Evolutionary conservation across 352 stramenopile species (phyloP), one percentile per base, ranked within the genome.

Genomic region (Globisporangium iwayamae): DNA sequence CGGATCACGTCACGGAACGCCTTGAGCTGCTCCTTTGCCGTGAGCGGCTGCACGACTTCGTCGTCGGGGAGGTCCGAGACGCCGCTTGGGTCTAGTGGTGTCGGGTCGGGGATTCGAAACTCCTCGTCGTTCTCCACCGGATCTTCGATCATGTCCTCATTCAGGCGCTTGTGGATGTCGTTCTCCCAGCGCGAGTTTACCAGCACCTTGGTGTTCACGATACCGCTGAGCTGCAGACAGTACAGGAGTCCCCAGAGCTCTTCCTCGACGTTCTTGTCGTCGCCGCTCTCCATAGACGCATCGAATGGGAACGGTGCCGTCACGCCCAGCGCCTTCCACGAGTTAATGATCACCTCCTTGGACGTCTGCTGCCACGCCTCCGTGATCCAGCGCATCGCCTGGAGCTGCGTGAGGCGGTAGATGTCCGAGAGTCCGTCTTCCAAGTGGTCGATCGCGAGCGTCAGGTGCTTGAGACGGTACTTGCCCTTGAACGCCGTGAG

Each of bases 141-240:
- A 56, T 93, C 80, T 62, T 93, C 83, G 50, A 95, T 93, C 73
- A 93, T 93, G 65, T 95, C 86, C 67, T 93, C 86, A 50, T 95
- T 93, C 7, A 95, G 71, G 11, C 85, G 86, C 71, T 95, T 95
- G 76, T 95, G 86, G 34, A 95, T 91, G 56, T 95, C 86, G 53
- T 92, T 95, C 68, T 95, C 86, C 83, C 86, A 93, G 18, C 86
- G 86, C 34, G 86, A 93, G 79, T 95, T 95, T 50, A 95, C 83
- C 14, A 95, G 70, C 61, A 90, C 83, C 67, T 95, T 95, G 32
- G 85, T 95, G 71, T 92, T 93, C 22, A 95, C 85, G 2, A 95
- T 67, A 38, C 86, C 86, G 30, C 83, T 93, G 22, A 95, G 75
- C 67, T 93, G 83, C 41, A 95, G 69, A 45, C 86, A 95, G 72